Percentiles rank a stretch among this genome's conserved stretches.
Conservation (phyloP, 257 asterid species). For the Paulownia fortunei region DNA sequence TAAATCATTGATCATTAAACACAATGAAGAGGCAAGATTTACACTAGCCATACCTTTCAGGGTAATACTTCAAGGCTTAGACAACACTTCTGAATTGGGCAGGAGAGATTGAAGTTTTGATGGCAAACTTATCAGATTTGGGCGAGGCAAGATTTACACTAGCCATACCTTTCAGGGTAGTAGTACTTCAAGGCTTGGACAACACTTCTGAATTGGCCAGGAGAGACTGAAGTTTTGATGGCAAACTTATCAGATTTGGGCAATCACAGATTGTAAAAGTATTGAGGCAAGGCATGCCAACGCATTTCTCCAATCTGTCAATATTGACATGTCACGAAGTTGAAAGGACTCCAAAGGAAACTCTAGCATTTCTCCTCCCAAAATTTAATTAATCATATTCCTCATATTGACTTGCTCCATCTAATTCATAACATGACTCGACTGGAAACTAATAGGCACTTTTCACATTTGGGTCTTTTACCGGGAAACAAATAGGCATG, state of each 20-base stretch:
- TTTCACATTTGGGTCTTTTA: conserved; percentile 1
- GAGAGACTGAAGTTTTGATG: background rate
- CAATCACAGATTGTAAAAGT: background rate
- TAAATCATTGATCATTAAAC: too few relatives aligned
- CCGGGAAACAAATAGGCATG: background rate
- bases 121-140: background rate
- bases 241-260: background rate
- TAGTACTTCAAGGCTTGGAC: background rate
- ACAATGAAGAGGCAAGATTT: too few relatives aligned
- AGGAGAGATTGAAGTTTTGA: background rate
- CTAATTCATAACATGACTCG: too few relatives aligned
- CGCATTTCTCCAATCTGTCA: background rate
- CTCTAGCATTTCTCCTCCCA: too few relatives aligned
- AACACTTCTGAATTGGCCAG: background rate
- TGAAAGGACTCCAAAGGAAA: conserved; percentile 10
- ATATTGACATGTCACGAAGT: background rate
- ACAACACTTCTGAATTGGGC: background rate
- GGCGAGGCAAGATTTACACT: background rate
- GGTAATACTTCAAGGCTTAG: background rate
- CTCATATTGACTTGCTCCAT: too few relatives aligned
- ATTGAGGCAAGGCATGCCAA: background rate
- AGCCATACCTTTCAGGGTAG: background rate
- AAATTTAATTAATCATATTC: too few relatives aligned
- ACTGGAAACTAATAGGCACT: too few relatives aligned
- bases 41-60: background rate